Base-by-base conservation (phyloP, 352 stramenopile species). In the Phytophthora colocasiae region DNA sequence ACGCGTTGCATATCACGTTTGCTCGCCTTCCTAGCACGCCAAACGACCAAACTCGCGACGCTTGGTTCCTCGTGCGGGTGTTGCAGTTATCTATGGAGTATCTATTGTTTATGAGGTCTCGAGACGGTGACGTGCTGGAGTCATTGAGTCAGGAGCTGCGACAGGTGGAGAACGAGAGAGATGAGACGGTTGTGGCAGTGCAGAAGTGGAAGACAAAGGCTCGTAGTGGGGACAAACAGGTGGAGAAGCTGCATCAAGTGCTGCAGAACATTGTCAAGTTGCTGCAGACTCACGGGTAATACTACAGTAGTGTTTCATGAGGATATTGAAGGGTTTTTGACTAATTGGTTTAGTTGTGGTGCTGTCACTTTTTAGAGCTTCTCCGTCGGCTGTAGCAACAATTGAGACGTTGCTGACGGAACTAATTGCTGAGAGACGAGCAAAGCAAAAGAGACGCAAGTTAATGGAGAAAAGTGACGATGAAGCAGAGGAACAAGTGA, bases 11-110 rank as follows among this genome's bases (percentile, higher is more conserved):
- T 29, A 38, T 92, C 65, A 93, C 85, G 22, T 93, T 93, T 49
- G 83, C 83, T 17, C 69, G 73, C 36, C 68, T 93, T 46, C 85
- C 85, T 0, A 40, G 54, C 0, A 40, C 29, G 15, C 31, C 44
- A 15, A 64, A 44, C 19, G 67, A 73, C 51, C 51, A 58, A 11
- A 77, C 69, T 11, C 77, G 77, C 43, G 81, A 90, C 51, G 81
- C 73, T 36, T 93, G 85, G 85, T 89, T 90, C 68, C 22, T 93
- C 12, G 75, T 90, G 66, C 81, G 81, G 4, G 46, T 91, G 36
- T 49, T 94, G 26, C 85, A 94, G 67, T 63, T 94, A 38, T 54
- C 85, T 8, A 91, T 90, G 78, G 85, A 94, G 62, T 94, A 87
- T 69, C 29, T 94, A 54, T 78, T 92, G 11, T 94, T 83, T 58